Conservation (phyloP, 306 rosid species). For the Pterocarpus santalinus region DNA sequence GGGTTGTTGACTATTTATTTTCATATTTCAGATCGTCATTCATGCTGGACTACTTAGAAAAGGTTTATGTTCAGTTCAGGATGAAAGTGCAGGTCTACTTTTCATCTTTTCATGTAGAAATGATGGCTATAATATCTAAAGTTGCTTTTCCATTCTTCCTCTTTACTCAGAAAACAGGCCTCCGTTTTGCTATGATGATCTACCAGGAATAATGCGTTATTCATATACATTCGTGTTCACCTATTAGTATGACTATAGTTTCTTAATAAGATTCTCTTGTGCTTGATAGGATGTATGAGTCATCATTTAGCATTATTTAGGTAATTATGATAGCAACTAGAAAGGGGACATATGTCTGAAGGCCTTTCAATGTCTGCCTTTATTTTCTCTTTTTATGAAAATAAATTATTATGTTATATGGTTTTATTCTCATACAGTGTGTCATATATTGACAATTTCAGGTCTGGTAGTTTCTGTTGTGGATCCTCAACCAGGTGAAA, state of each 20-base stretch:
- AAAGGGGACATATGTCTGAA: background rate
- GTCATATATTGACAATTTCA: slow-evolving; percentile 53
- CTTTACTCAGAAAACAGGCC: slow-evolving; percentile 12
- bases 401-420: slow-evolving; percentile 9
- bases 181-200: slow-evolving; percentile 34
- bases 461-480: slow-evolving; percentile 80
- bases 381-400: slow-evolving; percentile 16
- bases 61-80: slow-evolving; percentile 91
- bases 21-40: slow-evolving; percentile 70
- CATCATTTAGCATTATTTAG: slow-evolving; percentile 13
- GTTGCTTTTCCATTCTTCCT: slow-evolving; percentile 15
- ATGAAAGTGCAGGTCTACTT: slow-evolving; percentile 84
- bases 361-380: slow-evolving; percentile 25
- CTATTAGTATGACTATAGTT: slow-evolving; percentile 5
- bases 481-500: slow-evolving; percentile 85
- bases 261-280: slow-evolving; percentile 28
- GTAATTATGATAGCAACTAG: background rate
- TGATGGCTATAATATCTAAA: slow-evolving; percentile 27
- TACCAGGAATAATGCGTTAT: slow-evolving; percentile 17
- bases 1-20: slow-evolving; percentile 43
- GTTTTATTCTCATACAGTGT: slow-evolving; percentile 23
- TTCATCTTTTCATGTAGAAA: slow-evolving; percentile 45
- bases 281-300: slow-evolving; percentile 6
- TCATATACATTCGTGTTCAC: slow-evolving; percentile 23
- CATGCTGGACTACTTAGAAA: slow-evolving; percentile 73